Evolutionary conservation across 768 basidiomycete species (phyloP), one percentile per base, ranked within the genome.

Genomic region (Leccinum aurantiacum): DNA sequence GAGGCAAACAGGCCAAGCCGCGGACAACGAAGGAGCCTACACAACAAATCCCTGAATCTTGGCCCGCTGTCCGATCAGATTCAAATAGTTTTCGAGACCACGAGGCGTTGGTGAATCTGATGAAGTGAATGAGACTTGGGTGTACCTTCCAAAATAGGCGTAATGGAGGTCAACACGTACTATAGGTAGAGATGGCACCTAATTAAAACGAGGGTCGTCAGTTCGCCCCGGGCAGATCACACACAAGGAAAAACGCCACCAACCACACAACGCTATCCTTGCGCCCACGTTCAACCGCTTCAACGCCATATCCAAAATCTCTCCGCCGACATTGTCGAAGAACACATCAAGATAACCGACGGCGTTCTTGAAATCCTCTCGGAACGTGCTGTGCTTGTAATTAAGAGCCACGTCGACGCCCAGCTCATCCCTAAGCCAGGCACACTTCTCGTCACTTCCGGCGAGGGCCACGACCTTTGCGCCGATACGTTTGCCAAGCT

Each of bases 401-500:
- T 97, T 91, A 69, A 97, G 76, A 2, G 88, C 91, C 56, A 82
- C 83, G 61, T 93, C 89, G 48, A 93, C 87, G 17, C 93, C 93
- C 8, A 96, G 72, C 51, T 95, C 91, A 44, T 86, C 80, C 71
- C 86, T 82, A n/a, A 98, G 83, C 88, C 92, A 94, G 6, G 80
- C 77, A 69, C 91, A 91, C 72, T 98, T 98, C 19, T 93, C 91
- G 7, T 79, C 69, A 1, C 85, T 84, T 25, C 96, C 95, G 0
- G 94, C 94, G 66, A 97, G 91, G 11, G 86, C 96, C 61, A 92
- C 86, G 50, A 98, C 95, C 57, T 82, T 88, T 52, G 90, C 91
- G 58, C 89, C 93, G 11, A 80, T 76, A 29, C 84, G 79, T 72
- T 92, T 93, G 50, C 90, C 93, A 19, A 95, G 79, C 65, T 95